phyloP scores from a whole-genome alignment of 306 rosid genomes.

The Cicer cuneatum region DNA sequence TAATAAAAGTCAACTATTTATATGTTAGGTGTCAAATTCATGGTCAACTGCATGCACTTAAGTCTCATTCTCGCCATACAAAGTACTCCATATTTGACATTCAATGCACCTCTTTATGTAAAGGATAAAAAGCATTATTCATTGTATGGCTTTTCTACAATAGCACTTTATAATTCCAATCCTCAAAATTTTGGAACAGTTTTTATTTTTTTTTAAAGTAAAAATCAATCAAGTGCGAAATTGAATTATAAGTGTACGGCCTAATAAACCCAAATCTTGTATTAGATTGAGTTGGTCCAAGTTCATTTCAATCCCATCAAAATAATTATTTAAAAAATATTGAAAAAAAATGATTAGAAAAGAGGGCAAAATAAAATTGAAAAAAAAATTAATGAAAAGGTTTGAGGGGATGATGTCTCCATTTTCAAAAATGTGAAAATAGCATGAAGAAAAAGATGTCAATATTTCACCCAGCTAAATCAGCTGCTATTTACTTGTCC shows the following conservation, averaged over 20 bases:
- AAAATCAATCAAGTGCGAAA: background rate
- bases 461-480: slow-evolving; percentile 1
- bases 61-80: too few species aligned
- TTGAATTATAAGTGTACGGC: slow-evolving; percentile 1
- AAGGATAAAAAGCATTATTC: background rate
- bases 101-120: slow-evolving; percentile 24
- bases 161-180: background rate
- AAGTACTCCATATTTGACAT: background rate
- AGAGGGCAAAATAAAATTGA: background rate
- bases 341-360: slow-evolving; percentile 2
- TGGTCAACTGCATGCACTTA: too few species aligned
- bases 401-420: slow-evolving; percentile 25
- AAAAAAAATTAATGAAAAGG: background rate
- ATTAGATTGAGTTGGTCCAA: slow-evolving; percentile 10
- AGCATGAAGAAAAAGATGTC: slow-evolving; percentile 6
- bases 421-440: slow-evolving; percentile 5
- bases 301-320: slow-evolving; percentile 24
- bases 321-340: background rate
- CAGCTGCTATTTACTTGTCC: slow-evolving; percentile 36
- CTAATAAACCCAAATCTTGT: slow-evolving; percentile 2
- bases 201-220: background rate
- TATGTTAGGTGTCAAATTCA: too few species aligned
- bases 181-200: background rate
- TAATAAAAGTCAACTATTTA: too few species aligned
- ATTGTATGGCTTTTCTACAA: slow-evolving; percentile 20